phyloP scores from a whole-genome alignment of 2,329 filamentous ascomycete genomes.

The Hawksworthiomyces lignivorus region DNA sequence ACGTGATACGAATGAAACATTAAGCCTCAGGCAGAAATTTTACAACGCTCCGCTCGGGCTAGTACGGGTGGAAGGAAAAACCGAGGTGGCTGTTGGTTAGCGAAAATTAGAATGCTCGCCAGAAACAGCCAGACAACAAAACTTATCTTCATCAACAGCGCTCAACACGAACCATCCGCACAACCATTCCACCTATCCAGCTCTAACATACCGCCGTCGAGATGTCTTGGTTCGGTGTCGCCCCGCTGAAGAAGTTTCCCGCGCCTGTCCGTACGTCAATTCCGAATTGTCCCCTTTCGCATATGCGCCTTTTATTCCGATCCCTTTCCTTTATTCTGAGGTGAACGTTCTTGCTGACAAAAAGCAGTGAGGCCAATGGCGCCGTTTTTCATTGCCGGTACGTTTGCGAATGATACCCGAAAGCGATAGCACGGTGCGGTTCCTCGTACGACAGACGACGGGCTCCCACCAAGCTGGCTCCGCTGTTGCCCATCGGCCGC shows the following conservation, averaged over 20 bases:
- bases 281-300: constrained; percentile 21
- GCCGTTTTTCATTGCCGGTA: constrained; percentile 94
- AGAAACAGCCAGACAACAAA: background rate
- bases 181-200: constrained; percentile 11
- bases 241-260: constrained; percentile 70
- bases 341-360: constrained; percentile 4
- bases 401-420: too few species aligned
- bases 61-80: constrained; percentile 10
- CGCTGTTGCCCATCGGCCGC: too few species aligned
- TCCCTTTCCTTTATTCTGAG: too few species aligned
- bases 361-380: constrained; percentile 75
- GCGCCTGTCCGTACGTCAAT: constrained; percentile 65
- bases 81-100: background rate
- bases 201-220: constrained; percentile 32
- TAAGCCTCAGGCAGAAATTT: constrained; percentile 8
- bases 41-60: too few species aligned
- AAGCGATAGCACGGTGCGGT: too few species aligned
- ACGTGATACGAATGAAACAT: too few species aligned
- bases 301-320: constrained; percentile 2
- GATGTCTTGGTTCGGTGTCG: constrained; percentile 66
- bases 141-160: background rate
- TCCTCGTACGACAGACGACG: too few species aligned
- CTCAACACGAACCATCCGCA: constrained; percentile 19
- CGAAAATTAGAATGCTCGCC: constrained; percentile 6
- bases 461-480: too few species aligned